Percentiles rank a stretch among this genome's conserved stretches.
These are phyloP conservation scores for Ormosia semicastrata DNA, from an alignment of 306 rosid genomes.

Conservation along the genomic window DNA sequence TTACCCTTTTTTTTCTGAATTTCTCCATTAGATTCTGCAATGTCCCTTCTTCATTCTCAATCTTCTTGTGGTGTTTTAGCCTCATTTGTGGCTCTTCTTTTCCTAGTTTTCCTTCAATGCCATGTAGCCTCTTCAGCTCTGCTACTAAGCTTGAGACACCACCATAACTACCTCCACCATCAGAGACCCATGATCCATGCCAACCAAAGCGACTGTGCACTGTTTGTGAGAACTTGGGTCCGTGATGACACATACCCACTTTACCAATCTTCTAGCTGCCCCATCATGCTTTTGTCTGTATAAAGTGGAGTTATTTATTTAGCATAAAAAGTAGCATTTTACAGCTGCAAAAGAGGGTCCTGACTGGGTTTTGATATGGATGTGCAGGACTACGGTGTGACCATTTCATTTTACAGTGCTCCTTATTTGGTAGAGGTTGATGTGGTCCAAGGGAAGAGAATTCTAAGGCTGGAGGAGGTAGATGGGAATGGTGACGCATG, in stretches of 20 bases:
- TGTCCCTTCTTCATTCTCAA: slow-evolving; percentile 37
- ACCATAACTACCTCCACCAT: slow-evolving; percentile 42
- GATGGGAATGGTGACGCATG: slow-evolving; percentile 62
- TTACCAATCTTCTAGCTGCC: slow-evolving; percentile 72
- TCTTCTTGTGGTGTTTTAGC: neutral
- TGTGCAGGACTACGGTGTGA: slow-evolving; percentile 82
- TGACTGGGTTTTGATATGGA: slow-evolving; percentile 41
- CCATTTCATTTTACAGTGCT: slow-evolving; percentile 67
- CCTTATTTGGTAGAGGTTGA: slow-evolving; percentile 79
- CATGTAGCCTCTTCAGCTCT: slow-evolving; percentile 55
- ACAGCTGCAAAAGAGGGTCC: slow-evolving; percentile 23
- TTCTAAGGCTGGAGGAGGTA: slow-evolving; percentile 66
- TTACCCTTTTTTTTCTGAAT: neutral
- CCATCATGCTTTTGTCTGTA: slow-evolving; percentile 34
- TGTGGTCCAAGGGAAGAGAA: slow-evolving; percentile 68
- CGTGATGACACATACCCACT: slow-evolving; percentile 76
- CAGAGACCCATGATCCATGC: slow-evolving; percentile 67
- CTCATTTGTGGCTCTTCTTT: slow-evolving; percentile 31
- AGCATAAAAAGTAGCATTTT: slow-evolving; percentile 17
- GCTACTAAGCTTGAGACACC: slow-evolving; percentile 57
- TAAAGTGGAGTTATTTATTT: slow-evolving; percentile 16
- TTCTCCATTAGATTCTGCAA: slow-evolving; percentile 16
- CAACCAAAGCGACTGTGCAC: slow-evolving; percentile 66
- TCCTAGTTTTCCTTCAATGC: slow-evolving; percentile 39
- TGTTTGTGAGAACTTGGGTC: slow-evolving; percentile 88